phyloP scores from a whole-genome alignment of 371 early-diverging fungal species.

The Mucor velutinosus region DNA sequence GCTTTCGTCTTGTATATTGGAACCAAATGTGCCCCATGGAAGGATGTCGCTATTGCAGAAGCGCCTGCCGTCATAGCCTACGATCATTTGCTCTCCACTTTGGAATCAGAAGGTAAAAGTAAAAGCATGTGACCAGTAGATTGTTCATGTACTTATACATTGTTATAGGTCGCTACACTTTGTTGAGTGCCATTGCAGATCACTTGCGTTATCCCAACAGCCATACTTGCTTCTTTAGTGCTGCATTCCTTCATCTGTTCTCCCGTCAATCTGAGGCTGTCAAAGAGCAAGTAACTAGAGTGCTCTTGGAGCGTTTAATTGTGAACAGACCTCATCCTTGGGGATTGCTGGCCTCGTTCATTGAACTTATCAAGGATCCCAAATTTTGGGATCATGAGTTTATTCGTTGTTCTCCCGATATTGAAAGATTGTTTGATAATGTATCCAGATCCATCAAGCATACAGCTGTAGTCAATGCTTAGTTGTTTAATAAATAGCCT shows the following conservation, averaged over 20 bases:
- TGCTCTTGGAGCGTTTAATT: slow-evolving; percentile 92
- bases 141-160: not conserved
- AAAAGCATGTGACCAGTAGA: not conserved
- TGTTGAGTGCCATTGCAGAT: slow-evolving; percentile 90
- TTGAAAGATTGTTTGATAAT: slow-evolving; percentile 73
- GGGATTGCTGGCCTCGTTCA: slow-evolving; percentile 95
- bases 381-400: slow-evolving; percentile 86
- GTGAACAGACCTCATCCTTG: slow-evolving; percentile 98
- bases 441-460: slow-evolving; percentile 49
- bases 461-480: slow-evolving; percentile 2
- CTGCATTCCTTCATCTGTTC: slow-evolving; percentile 78
- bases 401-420: slow-evolving; percentile 72
- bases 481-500: not conserved
- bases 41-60: slow-evolving; percentile 45
- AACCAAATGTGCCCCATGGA: slow-evolving; percentile 65
- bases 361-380: slow-evolving; percentile 92
- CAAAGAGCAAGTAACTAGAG: slow-evolving; percentile 94
- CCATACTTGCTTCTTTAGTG: slow-evolving; percentile 92
- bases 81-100: slow-evolving; percentile 68
- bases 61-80: slow-evolving; percentile 78
- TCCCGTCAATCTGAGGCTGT: slow-evolving; percentile 73
- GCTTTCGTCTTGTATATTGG: slow-evolving; percentile 86
- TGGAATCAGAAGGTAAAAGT: slow-evolving; percentile 75
- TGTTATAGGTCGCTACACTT: slow-evolving; percentile 74
- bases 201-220: slow-evolving; percentile 96